Evolutionary conservation across 176 grass and related monocot species (phyloP).

Genomic region (Hyparrhenia diplandra): DNA sequence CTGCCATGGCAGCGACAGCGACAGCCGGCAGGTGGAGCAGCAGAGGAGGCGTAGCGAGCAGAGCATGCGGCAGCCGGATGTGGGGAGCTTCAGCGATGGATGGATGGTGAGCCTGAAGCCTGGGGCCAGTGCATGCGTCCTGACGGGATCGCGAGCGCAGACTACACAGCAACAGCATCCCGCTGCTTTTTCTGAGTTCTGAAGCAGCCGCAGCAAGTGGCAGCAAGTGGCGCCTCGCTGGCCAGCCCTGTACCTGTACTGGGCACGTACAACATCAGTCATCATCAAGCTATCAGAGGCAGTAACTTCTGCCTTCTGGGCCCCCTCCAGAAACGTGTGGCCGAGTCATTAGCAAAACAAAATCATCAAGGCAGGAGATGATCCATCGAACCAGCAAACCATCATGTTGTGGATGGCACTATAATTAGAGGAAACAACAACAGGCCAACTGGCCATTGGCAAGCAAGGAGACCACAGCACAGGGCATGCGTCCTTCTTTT

Average conservation of each 20-base stretch:
- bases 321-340: not conserved
- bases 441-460: not conserved
- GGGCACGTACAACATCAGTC: too few species aligned
- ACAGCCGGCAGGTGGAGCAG: conserved; percentile 10
- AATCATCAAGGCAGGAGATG: not conserved
- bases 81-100: too few species aligned
- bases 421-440: not conserved
- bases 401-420: not conserved
- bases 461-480: not conserved
- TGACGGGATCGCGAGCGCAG: conserved; percentile 13
- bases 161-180: too few species aligned
- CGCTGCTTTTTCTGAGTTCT: not conserved
- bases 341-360: not conserved
- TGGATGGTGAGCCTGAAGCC: not conserved
- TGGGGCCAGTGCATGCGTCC: not conserved
- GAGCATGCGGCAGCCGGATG: not conserved
- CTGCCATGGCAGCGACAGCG: not conserved
- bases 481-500: not conserved
- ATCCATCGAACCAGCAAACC: not conserved
- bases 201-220: not conserved
- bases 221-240: not conserved
- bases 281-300: not conserved
- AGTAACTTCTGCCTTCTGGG: not conserved
- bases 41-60: not conserved
- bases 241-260: too few species aligned